Conservation (phyloP, 495 filamentous ascomycete genomes). For the Penicillium salamii region DNA sequence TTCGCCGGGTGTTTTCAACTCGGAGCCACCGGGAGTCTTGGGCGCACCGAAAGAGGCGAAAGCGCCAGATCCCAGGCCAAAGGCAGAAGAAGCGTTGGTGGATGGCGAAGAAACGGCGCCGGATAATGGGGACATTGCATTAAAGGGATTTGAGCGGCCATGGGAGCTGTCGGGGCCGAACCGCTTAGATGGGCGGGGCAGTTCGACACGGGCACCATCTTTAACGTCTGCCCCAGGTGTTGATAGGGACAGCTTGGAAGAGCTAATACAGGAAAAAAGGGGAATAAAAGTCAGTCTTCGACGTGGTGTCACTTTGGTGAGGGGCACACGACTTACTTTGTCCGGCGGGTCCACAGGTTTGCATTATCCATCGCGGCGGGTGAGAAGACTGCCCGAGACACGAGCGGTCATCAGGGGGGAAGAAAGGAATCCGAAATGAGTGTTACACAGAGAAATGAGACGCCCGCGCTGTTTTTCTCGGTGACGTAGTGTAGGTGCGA, state of each 20-base stretch:
- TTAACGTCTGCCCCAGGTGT: constrained; percentile 62
- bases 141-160: constrained; percentile 83
- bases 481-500: constrained; percentile 7
- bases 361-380: constrained; percentile 59
- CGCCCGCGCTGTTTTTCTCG: constrained; percentile 4
- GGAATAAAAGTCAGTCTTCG: not conserved
- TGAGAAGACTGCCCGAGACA: constrained; percentile 40
- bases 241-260: constrained; percentile 86
- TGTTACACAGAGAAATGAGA: constrained; percentile 19
- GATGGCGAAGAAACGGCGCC: constrained; percentile 79
- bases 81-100: constrained; percentile 82
- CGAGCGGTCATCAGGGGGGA: constrained; percentile 41
- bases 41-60: constrained; percentile 96
- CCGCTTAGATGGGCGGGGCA: constrained; percentile 69
- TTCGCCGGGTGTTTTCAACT: constrained; percentile 67
- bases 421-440: constrained; percentile 18
- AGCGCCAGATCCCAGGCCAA: constrained; percentile 89
- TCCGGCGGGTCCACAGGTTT: constrained; percentile 85
- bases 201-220: constrained; percentile 58
- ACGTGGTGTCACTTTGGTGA: not conserved
- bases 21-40: constrained; percentile 82
- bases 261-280: constrained; percentile 41
- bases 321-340: constrained; percentile 62
- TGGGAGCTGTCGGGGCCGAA: constrained; percentile 76
- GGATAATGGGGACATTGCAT: constrained; percentile 68